Percentiles rank a stretch among this genome's conserved stretches.
Conservation (phyloP, 345 rosid species). For the Arabis hirsuta region DNA sequence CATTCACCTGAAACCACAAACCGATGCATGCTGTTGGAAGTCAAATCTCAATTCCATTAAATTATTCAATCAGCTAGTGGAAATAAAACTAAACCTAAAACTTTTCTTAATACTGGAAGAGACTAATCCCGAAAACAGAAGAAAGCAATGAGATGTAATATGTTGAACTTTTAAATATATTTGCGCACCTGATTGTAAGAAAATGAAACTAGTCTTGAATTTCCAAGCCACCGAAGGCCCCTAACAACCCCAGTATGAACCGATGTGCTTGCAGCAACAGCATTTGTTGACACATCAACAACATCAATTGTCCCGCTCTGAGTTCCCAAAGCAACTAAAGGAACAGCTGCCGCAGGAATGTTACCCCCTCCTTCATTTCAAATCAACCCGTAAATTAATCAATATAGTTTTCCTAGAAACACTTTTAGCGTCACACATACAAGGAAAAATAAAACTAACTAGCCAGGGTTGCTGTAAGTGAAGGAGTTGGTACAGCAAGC, state of each 20-base stretch:
- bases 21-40: constrained; percentile 16
- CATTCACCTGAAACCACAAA: constrained; percentile 71
- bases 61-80: constrained; percentile 4
- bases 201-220: constrained; percentile 94
- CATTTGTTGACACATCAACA: constrained; percentile 92
- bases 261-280: constrained; percentile 82
- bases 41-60: constrained; percentile 12
- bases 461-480: constrained; percentile 91
- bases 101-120: constrained; percentile 24
- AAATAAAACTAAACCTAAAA: constrained; percentile 20
- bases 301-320: constrained; percentile 87
- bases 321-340: constrained; percentile 98
- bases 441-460: constrained; percentile 61
- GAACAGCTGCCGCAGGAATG: constrained; percentile 90
- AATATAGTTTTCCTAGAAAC: constrained; percentile 17
- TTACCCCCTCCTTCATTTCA: constrained; percentile 82
- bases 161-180: constrained; percentile 16
- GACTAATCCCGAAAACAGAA: constrained; percentile 10
- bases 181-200: constrained; percentile 72
- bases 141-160: constrained; percentile 24
- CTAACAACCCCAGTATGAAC: constrained; percentile 78
- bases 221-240: constrained; percentile 98
- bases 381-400: constrained; percentile 41
- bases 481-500: constrained; percentile 95
- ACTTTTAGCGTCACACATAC: constrained; percentile 7